Conservation (phyloP, 371 early-diverging fungal genomes). For the Mortierella sp. region DNA sequence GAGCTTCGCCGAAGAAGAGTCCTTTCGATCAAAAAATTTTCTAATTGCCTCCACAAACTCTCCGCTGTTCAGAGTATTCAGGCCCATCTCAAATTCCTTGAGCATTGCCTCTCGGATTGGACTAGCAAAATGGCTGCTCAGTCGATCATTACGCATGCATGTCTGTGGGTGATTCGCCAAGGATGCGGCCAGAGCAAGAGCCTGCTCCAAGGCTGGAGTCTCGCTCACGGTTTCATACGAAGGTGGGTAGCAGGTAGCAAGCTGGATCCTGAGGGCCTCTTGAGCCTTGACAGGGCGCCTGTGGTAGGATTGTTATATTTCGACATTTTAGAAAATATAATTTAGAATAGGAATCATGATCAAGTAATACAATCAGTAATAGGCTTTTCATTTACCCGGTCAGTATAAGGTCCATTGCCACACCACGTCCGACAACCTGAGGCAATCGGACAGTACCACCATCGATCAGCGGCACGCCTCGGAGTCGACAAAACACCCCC, state of each 20-base stretch:
- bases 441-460: constrained; percentile 60
- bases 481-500: constrained; percentile 59
- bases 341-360: too few species aligned
- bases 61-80: constrained; percentile 49
- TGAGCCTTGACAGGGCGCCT: constrained; percentile 59
- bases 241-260: constrained; percentile 49
- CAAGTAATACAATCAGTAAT: too few species aligned
- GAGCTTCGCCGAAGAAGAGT: neutral
- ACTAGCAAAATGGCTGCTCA: constrained; percentile 39
- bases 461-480: constrained; percentile 61
- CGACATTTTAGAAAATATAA: too few species aligned
- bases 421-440: constrained; percentile 57
- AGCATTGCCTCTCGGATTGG: constrained; percentile 56
- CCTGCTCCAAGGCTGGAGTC: constrained; percentile 50
- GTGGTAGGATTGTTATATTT: neutral
- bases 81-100: constrained; percentile 55
- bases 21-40: constrained; percentile 28
- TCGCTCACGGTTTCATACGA: constrained; percentile 36
- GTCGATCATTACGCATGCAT: constrained; percentile 60
- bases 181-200: constrained; percentile 41
- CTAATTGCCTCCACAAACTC: constrained; percentile 51
- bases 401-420: constrained; percentile 62
- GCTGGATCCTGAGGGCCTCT: constrained; percentile 52
- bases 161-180: constrained; percentile 58
- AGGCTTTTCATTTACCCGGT: constrained; percentile 40